Evolutionary conservation across 225 moss, liverwort and hornwort species (phyloP), one percentile per base, ranked within the genome.

Genomic region (Sphagnum contortum): DNA sequence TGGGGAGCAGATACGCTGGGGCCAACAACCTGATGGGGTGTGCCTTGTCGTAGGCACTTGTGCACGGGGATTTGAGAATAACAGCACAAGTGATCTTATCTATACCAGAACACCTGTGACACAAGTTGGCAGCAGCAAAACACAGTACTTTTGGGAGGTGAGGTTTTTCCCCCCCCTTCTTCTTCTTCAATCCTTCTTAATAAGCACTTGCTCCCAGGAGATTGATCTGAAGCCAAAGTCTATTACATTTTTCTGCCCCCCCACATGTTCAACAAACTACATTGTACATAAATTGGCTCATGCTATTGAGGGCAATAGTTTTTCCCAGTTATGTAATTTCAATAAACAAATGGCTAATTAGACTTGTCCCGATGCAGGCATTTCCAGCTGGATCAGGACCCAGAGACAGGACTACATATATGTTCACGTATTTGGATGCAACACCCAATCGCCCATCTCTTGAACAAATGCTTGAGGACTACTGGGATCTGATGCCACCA

Each of bases 81-180:
- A 96, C 49, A 56, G 60, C 8, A 58, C 74, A 0, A 93, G 93
- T 62, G 96, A 98, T 61, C 80, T 98, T 57, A 86, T 98, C 59
- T 87, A 79, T 70, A 81, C 90, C 46, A 75, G 85, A 66, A 87
- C 87, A 13, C 77, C 81, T 13, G 87, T 87, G 50, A 65, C 69
- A 4, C 74, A 85, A 66, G 78, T 84, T 57, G 95, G 88, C 46
- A 70, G 70, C 12, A 90, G 90, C 58, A 84, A 91, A 68, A 80
- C 85, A 2, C 96, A 98, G 74, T 85, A 75, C 57, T 98, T 98
- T 70, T 98, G 93, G 93, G 96, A 98, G 90, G 94, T 91, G 72
- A 29, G 29, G 29, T 29, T 29, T 29, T 29, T 29, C 29, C 1
- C 29, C 29, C 29, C 29, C 29, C 29, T 29, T 29, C 29, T 29